Evolutionary conservation across 2,329 filamentous ascomycete species (phyloP).

Genomic region (Phaeosphaeria sp.): DNA sequence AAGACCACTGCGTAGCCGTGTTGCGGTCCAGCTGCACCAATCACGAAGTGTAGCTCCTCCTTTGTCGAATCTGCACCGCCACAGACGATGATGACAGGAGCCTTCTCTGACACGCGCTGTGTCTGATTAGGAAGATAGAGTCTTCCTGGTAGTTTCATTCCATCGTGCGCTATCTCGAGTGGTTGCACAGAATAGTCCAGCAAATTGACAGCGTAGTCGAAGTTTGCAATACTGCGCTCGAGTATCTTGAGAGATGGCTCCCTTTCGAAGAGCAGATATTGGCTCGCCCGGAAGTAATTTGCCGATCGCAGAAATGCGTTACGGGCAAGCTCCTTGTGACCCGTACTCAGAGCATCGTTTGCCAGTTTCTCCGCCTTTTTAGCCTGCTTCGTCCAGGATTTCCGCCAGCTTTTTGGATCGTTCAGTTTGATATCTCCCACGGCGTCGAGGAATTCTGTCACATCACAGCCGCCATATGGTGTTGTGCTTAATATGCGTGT

Average conservation of each 20-base stretch:
- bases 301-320: constrained; percentile 49
- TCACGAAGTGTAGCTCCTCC: constrained; percentile 47
- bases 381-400: constrained; percentile 43
- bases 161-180: neutral
- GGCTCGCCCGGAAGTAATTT: neutral
- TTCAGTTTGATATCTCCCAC: constrained; percentile 27
- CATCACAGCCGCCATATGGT: constrained; percentile 9
- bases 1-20: constrained; percentile 54
- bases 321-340: constrained; percentile 40
- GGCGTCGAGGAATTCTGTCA: constrained; percentile 7
- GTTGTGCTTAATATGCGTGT: constrained; percentile 12
- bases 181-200: neutral
- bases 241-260: neutral
- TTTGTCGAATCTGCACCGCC: constrained; percentile 13
- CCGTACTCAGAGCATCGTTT: neutral
- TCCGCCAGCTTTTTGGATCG: constrained; percentile 51
- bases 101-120: neutral
- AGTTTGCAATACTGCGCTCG: neutral
- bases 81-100: constrained; percentile 4
- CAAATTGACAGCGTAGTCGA: neutral
- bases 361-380: constrained; percentile 26
- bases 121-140: constrained; percentile 1
- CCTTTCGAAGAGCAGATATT: neutral
- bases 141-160: constrained; percentile 1
- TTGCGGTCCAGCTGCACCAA: constrained; percentile 37